Evolutionary conservation across 768 basidiomycete species (phyloP).

Genomic region (Podaxis sp.): DNA sequence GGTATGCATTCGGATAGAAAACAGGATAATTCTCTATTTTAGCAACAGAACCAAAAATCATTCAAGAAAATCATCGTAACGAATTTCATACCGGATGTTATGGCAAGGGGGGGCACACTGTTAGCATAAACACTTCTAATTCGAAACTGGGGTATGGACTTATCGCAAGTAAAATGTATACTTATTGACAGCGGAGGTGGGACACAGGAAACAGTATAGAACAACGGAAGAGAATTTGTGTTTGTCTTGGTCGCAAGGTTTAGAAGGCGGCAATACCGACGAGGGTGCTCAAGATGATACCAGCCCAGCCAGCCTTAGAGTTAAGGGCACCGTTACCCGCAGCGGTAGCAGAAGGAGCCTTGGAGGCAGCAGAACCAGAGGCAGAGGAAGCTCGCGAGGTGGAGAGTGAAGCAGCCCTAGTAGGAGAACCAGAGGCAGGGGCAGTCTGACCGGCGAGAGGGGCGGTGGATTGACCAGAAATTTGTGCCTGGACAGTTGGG

Average conservation of each 20-base stretch:
- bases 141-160: not conserved
- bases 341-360: conserved; percentile 10
- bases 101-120: not conserved
- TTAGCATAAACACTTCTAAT: not conserved
- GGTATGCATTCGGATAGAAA: not conserved
- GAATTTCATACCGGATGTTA: not conserved
- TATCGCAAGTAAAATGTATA: not conserved
- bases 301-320: conserved; percentile 27
- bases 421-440: conserved; percentile 18
- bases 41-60: not conserved
- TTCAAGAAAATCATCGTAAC: not conserved
- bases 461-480: conserved; percentile 57
- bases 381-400: conserved; percentile 16
- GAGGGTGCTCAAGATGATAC: conserved; percentile 29
- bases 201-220: not conserved
- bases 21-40: not conserved
- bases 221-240: not conserved
- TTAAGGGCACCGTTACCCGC: conserved; percentile 19
- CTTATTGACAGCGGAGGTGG: not conserved
- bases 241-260: conserved; percentile 5
- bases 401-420: conserved; percentile 17
- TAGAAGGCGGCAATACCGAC: conserved; percentile 35
- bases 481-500: conserved; percentile 46
- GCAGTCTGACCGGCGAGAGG: conserved; percentile 40
- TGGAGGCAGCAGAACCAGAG: conserved; percentile 14